These are phyloP conservation scores for Sarcodon sp. DNA, from an alignment of 768 basidiomycete species.

Conservation along the genomic window DNA sequence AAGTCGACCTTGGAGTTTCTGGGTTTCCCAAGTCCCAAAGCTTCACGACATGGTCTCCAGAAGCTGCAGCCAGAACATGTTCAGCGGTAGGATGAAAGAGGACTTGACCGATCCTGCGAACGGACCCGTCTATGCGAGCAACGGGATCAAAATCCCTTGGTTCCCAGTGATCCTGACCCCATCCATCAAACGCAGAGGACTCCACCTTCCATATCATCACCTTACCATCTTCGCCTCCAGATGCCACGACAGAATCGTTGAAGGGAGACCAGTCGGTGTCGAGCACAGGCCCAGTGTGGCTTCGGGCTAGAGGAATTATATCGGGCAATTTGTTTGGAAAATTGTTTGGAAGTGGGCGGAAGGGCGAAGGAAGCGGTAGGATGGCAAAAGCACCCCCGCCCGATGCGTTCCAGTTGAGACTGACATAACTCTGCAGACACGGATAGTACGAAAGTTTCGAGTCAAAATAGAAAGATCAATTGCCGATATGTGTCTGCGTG, in stretches of 20 bases:
- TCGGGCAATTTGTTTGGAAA: slow-evolving; percentile 82
- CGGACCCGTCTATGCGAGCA: slow-evolving; percentile 62
- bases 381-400: slow-evolving; percentile 95
- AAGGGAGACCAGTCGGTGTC: slow-evolving; percentile 97
- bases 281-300: slow-evolving; percentile 72
- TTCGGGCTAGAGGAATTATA: slow-evolving; percentile 81
- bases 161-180: slow-evolving; percentile 75
- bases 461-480: slow-evolving; percentile 1
- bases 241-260: slow-evolving; percentile 82
- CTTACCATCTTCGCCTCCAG: slow-evolving; percentile 90
- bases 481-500: no score
- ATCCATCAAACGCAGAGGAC: slow-evolving; percentile 59
- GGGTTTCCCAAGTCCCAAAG: slow-evolving; percentile 83
- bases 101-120: slow-evolving; percentile 89
- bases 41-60: slow-evolving; percentile 79
- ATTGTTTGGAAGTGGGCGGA: slow-evolving; percentile 30
- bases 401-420: slow-evolving; percentile 89
- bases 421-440: slow-evolving; percentile 42
- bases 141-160: slow-evolving; percentile 80
- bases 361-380: slow-evolving; percentile 73
- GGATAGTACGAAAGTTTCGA: slow-evolving; percentile 3
- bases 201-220: slow-evolving; percentile 84
- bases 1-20: slow-evolving; percentile 44
- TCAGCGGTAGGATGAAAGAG: slow-evolving; percentile 87
- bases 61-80: slow-evolving; percentile 72